Conservation (phyloP, 768 basidiomycete genomes). For the Trametes cubensis region DNA sequence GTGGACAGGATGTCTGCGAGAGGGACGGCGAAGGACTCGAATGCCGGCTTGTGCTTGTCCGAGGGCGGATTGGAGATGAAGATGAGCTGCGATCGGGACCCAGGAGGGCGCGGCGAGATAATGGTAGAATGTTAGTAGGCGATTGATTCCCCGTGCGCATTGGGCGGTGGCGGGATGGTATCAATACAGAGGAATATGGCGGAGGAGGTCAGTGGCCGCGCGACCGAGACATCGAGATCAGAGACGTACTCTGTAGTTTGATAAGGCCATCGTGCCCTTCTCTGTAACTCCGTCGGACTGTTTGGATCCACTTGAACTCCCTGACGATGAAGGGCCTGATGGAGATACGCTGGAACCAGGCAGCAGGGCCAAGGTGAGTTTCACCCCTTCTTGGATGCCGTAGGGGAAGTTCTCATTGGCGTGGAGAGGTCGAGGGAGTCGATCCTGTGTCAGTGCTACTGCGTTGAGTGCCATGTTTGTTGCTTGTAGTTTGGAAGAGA, state of each 20-base stretch:
- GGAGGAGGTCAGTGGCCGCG: not conserved
- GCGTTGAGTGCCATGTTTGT: constrained; percentile 77
- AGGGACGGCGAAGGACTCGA: constrained; percentile 56
- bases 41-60: constrained; percentile 23
- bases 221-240: no score
- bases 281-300: constrained; percentile 43
- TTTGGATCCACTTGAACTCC: constrained; percentile 56
- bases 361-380: constrained; percentile 52
- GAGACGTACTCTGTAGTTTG: constrained; percentile 68
- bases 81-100: constrained; percentile 52
- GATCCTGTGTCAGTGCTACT: constrained; percentile 62
- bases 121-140: not conserved
- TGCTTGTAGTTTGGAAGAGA: not conserved
- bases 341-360: constrained; percentile 52
- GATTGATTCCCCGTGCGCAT: not conserved
- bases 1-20: constrained; percentile 67
- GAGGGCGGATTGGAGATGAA: constrained; percentile 42
- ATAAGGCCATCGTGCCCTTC: constrained; percentile 61
- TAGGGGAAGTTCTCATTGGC: constrained; percentile 61
- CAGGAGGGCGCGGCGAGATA: not conserved
- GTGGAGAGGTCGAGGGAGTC: constrained; percentile 63
- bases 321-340: constrained; percentile 43
- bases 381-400: constrained; percentile 57
- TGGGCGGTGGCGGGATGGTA: constrained; percentile 8
- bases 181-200: constrained; percentile 1